A percentile compares a stretch with the other conserved stretches of the same genome.
phyloP scores from a whole-genome alignment of 2,329 filamentous ascomycete species.

The Ascochyta fabae region DNA sequence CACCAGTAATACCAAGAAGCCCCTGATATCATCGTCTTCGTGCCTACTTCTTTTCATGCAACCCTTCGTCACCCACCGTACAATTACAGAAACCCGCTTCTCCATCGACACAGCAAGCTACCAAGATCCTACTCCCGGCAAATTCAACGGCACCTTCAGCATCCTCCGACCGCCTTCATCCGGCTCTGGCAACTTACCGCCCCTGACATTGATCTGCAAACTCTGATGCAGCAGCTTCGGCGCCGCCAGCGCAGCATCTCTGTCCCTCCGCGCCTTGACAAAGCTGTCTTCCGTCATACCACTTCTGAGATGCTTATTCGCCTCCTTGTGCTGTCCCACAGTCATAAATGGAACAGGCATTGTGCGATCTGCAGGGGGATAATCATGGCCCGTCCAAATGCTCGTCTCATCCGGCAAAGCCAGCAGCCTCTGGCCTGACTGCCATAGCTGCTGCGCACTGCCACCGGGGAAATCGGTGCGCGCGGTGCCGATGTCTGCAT shows the following conservation, averaged over 20 bases:
- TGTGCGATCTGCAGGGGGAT: constrained; percentile 31
- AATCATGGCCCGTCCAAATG: constrained; percentile 48
- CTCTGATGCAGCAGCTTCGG: constrained; percentile 48
- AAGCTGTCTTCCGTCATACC: constrained; percentile 42
- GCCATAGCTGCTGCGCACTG: constrained; percentile 33
- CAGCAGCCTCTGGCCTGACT: constrained; percentile 38
- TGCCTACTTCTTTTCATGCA: no score
- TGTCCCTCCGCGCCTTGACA: constrained; percentile 36
- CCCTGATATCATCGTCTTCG: no score
- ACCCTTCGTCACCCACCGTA: no score
- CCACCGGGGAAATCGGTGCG: constrained; percentile 48
- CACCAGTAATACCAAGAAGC: no score
- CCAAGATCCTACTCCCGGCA: neutral
- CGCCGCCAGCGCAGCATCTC: constrained; percentile 39
- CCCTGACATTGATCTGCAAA: constrained; percentile 52
- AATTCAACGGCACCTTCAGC: neutral
- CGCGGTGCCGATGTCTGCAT: constrained; percentile 43
- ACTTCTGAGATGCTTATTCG: constrained; percentile 46
- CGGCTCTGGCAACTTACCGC: constrained; percentile 39
- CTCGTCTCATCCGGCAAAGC: constrained; percentile 34
- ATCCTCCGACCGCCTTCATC: constrained; percentile 4
- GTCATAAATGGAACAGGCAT: constrained; percentile 42
- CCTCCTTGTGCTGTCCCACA: constrained; percentile 43
- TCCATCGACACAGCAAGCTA: neutral
- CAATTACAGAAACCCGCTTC: no score